Conservation (phyloP, 176 grass and related monocot species). For the Dactylis glomerata region DNA sequence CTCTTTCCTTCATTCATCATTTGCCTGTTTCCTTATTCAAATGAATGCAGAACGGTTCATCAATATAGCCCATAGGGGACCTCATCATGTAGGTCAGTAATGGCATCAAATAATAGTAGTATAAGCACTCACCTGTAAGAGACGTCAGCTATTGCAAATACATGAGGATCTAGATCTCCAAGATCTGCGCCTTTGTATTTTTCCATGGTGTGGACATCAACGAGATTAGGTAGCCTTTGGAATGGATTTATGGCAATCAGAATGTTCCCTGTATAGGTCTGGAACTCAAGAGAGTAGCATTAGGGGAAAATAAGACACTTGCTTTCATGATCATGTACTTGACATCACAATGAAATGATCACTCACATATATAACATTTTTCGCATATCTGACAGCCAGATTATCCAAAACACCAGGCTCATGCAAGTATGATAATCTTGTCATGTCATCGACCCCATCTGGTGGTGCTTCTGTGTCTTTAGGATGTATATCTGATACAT, state of each 20-base stretch:
- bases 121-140: conserved; percentile 85
- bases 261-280: conserved; percentile 95
- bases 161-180: conserved; percentile 81
- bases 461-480: conserved; percentile 84
- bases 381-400: conserved; percentile 73
- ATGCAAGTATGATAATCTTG: conserved; percentile 93
- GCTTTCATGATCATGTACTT: background rate
- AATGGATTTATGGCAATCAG: conserved; percentile 98
- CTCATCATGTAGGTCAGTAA: conserved; percentile 17
- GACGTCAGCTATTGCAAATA: conserved; percentile 92
- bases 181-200: conserved; percentile 81
- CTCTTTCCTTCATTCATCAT: conserved; percentile 98
- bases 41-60: conserved; percentile 48
- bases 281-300: conserved; percentile 40
- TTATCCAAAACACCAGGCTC: conserved; percentile 97
- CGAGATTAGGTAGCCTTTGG: conserved; percentile 85
- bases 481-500: conserved; percentile 59
- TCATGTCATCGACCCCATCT: conserved; percentile 93
- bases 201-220: conserved; percentile 73
- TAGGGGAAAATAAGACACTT: conserved; percentile 18
- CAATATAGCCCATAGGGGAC: conserved; percentile 32
- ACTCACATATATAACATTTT: conserved; percentile 94
- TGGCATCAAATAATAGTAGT: conserved; percentile 21
- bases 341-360: conserved; percentile 21
- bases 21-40: conserved; percentile 82